Conservation (phyloP, 2,329 filamentous ascomycete species). For the Aureobasidium leucospermi region DNA sequence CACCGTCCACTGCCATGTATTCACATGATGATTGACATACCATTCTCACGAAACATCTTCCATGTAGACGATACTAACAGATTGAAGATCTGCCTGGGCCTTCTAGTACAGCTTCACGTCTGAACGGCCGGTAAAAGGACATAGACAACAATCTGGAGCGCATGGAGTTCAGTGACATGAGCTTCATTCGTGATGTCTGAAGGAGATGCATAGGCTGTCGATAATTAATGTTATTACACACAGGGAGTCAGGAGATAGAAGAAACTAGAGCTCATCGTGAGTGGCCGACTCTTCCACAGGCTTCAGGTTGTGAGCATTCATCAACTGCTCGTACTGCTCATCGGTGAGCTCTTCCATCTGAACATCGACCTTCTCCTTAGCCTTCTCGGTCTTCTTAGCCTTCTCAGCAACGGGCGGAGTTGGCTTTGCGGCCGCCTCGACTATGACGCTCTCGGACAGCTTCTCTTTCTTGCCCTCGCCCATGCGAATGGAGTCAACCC, state of each 20-base stretch:
- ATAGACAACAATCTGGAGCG: too few species aligned
- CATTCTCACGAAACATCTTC: too few species aligned
- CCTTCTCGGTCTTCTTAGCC: slow-evolving; percentile 10
- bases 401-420: slow-evolving; percentile 6
- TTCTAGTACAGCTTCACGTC: too few species aligned
- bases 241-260: background rate
- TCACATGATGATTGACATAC: too few species aligned
- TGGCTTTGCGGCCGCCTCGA: slow-evolving; percentile 11
- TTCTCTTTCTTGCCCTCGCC: slow-evolving; percentile 76
- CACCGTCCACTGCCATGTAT: too few species aligned
- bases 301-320: slow-evolving; percentile 18
- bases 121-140: too few species aligned
- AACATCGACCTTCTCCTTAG: slow-evolving; percentile 22
- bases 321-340: slow-evolving; percentile 25
- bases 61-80: too few species aligned
- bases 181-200: background rate
- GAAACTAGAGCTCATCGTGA: slow-evolving; percentile 25
- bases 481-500: slow-evolving; percentile 87
- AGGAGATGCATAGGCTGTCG: background rate
- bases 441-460: slow-evolving; percentile 46
- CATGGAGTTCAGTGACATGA: too few species aligned
- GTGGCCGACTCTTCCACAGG: slow-evolving; percentile 15
- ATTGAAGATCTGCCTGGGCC: too few species aligned
- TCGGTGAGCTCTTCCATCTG: slow-evolving; percentile 30
- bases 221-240: background rate